phyloP scores from a whole-genome alignment of 2,329 filamentous ascomycete genomes.

The Cladosporium sp. region DNA sequence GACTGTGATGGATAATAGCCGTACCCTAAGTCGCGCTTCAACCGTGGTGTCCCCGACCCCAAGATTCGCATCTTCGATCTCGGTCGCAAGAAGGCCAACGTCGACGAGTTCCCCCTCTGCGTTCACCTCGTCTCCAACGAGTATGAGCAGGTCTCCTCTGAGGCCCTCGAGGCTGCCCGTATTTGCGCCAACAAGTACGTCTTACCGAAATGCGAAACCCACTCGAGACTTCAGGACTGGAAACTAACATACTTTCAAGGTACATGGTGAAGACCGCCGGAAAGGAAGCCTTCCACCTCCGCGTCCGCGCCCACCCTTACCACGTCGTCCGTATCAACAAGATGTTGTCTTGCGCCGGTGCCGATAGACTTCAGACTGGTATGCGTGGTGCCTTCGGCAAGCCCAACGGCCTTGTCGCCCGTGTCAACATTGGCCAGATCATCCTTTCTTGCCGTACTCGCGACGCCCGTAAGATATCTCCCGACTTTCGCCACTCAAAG shows the following conservation, averaged over 20 bases:
- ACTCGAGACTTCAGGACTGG: not conserved
- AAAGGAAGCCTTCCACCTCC: conserved; percentile 72
- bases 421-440: conserved; percentile 99
- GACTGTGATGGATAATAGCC: conserved; percentile 57
- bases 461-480: conserved; percentile 74
- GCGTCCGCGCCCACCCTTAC: conserved; percentile 91
- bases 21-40: conserved; percentile 99
- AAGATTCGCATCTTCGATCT: conserved; percentile 85
- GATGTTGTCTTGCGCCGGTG: conserved; percentile 99
- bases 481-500: not conserved
- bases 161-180: conserved; percentile 98
- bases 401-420: conserved; percentile 97
- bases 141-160: conserved; percentile 99
- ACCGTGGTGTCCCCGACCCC: conserved; percentile 79
- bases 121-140: conserved; percentile 99
- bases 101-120: conserved; percentile 99
- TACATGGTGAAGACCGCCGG: conserved; percentile 70
- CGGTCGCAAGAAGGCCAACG: conserved; percentile 82
- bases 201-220: conserved; percentile 2
- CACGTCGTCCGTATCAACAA: conserved; percentile 99
- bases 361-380: conserved; percentile 99
- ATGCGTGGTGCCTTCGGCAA: conserved; percentile 99
- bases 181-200: conserved; percentile 99
- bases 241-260: conserved; percentile 41
- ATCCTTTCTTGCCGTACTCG: conserved; percentile 95